Conservation (phyloP, 139 green algal genomes). For the Chlamydomonas incerta region DNA sequence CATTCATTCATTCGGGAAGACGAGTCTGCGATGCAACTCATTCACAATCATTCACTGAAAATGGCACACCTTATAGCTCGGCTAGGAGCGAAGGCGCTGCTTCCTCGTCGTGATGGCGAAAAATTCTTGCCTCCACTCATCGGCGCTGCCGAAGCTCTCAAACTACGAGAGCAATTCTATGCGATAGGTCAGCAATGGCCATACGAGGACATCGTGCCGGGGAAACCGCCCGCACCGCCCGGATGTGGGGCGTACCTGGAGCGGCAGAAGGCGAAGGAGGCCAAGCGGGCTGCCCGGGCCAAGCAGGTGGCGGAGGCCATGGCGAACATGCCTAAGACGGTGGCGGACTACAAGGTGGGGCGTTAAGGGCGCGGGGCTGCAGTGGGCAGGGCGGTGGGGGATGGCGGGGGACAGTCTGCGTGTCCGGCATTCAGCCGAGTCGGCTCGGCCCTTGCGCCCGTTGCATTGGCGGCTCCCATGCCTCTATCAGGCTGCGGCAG, state of each 20-base stretch:
- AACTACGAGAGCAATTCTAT: constrained; percentile 24
- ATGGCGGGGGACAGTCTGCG: no score
- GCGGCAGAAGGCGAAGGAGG: not conserved
- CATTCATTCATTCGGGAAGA: no score
- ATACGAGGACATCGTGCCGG: constrained; percentile 6
- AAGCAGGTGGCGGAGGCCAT: constrained; percentile 16
- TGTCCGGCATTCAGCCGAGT: no score
- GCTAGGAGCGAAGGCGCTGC: not conserved
- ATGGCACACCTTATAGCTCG: constrained; percentile 29
- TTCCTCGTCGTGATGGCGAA: not conserved
- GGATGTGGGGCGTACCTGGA: not conserved
- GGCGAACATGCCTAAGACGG: not conserved
- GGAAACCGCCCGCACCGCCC: not conserved
- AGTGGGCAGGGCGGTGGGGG: no score
- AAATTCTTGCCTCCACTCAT: constrained; percentile 24
- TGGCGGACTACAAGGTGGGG: constrained; percentile 26
- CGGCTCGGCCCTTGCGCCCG: no score
- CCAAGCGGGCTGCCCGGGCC: constrained; percentile 4
- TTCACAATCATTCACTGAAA: no score
- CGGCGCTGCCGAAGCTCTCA: not conserved
- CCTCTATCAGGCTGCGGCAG: no score
- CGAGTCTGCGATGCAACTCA: no score
- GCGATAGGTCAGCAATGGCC: constrained; percentile 2
- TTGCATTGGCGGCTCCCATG: no score
- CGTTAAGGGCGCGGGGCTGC: no score